Conservation (phyloP, 148 eudicot genomes). For the Vaccinium corymbosum region DNA sequence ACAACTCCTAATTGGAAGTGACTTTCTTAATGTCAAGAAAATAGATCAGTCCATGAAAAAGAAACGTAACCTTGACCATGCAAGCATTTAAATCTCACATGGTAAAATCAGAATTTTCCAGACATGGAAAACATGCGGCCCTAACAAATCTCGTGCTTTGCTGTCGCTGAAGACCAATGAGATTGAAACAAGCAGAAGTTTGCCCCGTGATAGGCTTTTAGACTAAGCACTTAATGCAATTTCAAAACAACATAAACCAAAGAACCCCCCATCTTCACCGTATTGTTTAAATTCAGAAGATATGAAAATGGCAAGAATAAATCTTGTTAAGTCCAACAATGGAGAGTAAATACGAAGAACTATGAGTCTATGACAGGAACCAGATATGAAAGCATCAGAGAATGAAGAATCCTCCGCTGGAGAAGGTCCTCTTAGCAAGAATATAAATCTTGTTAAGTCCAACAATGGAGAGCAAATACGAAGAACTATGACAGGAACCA, state of each 20-base stretch:
- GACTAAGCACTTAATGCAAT: neutral
- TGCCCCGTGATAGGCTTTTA: neutral
- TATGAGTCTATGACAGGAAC: neutral
- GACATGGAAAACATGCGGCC: neutral
- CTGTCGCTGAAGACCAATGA: neutral
- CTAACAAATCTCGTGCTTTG: neutral
- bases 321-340: neutral
- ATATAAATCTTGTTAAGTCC: neutral
- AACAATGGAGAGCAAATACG: neutral
- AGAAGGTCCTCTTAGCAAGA: slow-evolving; percentile 5
- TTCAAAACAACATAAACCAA: neutral
- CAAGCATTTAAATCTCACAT: neutral
- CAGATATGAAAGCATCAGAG: slow-evolving; percentile 4
- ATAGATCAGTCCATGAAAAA: neutral
- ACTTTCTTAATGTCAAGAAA: neutral
- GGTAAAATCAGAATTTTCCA: neutral
- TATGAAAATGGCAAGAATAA: neutral
- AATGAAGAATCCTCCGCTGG: neutral
- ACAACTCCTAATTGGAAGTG: neutral
- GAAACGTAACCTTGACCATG: neutral
- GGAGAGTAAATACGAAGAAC: neutral
- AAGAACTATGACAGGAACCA: neutral
- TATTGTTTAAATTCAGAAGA: neutral
- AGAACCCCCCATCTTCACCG: neutral
- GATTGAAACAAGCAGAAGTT: neutral